Evolutionary conservation across 1,284 basidiomycete genomes (phyloP).

Genomic region (Trametes pubescens): DNA sequence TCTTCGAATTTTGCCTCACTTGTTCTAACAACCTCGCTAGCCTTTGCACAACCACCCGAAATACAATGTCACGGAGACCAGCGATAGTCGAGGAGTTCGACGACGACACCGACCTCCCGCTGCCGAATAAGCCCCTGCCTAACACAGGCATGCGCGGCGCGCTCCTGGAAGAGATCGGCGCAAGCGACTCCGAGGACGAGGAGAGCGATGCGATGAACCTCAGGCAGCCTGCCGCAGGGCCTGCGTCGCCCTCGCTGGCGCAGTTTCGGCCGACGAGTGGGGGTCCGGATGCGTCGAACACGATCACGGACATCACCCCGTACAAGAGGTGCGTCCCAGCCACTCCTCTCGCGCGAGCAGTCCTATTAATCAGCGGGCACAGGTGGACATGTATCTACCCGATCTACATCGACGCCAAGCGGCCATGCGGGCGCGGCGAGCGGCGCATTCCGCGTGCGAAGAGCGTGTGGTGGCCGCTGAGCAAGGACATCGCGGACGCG

Average conservation of each 20-base stretch:
- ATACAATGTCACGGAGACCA: slow-evolving; percentile 68
- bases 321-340: slow-evolving; percentile 71
- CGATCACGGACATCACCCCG: slow-evolving; percentile 76
- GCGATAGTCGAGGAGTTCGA: slow-evolving; percentile 81
- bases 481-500: slow-evolving; percentile 90
- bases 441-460: slow-evolving; percentile 84
- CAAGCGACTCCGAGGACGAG: slow-evolving; percentile 35
- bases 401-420: slow-evolving; percentile 96
- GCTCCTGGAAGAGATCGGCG: slow-evolving; percentile 74
- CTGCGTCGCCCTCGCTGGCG: slow-evolving; percentile 57
- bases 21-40: neutral
- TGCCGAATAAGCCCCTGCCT: slow-evolving; percentile 70
- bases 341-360: too few relatives aligned
- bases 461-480: slow-evolving; percentile 94
- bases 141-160: slow-evolving; percentile 75
- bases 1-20: neutral
- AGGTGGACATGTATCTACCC: slow-evolving; percentile 97
- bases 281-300: slow-evolving; percentile 38
- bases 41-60: neutral
- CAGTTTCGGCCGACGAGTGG: slow-evolving; percentile 40
- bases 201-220: slow-evolving; percentile 47
- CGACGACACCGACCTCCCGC: slow-evolving; percentile 87
- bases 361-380: slow-evolving; percentile 7
- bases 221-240: slow-evolving; percentile 47
- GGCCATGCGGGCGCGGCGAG: slow-evolving; percentile 82